Evolutionary conservation across 768 basidiomycete species (phyloP), one percentile per base, ranked within the genome.

Genomic region (Trametopsis cervina): DNA sequence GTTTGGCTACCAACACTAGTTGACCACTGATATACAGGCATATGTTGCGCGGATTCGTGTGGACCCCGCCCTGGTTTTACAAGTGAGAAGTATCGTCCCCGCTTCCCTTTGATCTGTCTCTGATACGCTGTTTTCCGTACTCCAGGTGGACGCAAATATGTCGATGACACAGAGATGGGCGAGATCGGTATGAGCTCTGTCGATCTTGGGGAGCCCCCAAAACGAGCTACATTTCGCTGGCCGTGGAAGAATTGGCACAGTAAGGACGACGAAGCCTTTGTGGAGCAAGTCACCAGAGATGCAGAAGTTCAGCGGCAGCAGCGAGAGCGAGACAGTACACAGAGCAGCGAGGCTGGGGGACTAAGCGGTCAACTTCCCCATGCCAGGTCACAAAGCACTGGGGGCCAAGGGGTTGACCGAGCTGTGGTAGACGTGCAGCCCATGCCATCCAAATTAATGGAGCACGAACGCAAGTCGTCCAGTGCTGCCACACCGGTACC

Each of bases 21-120:
- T n/a, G n/a, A n/a, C n/a, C n/a, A n/a, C n/a, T n/a, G n/a, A n/a
- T n/a, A n/a, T n/a, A n/a, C 27, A 52, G 51, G 51, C 42, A 22
- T 52, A n/a, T 47, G 51, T 42, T 47, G 40, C 21, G 20, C 43
- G 12, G 42, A 35, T 4, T 25, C 43, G 22, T 35, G 39, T 24
- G 42, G 35, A 38, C n/a, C 42, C 15, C 13, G 5, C 33, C 18
- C 25, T n/a, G 22, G 46, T 24, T 23, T 24, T 15, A 22, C 22
- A 20, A 6, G 40, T 48, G 23, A n/a, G n/a, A n/a, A n/a, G n/a
- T n/a, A n/a, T n/a, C n/a, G n/a, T n/a, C n/a, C n/a, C 29, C 40
- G 29, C 6, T 41, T 20, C 4, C 15, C n/a, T 33, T 6, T 33
- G 15, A 13, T 17, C 13, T 6, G 15, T 7, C 29, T 24, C 29